Percentiles rank a stretch among this genome's conserved stretches.
phyloP scores from a whole-genome alignment of 2,329 filamentous ascomycete species.

The Phymatotrichopsis omnivora region DNA sequence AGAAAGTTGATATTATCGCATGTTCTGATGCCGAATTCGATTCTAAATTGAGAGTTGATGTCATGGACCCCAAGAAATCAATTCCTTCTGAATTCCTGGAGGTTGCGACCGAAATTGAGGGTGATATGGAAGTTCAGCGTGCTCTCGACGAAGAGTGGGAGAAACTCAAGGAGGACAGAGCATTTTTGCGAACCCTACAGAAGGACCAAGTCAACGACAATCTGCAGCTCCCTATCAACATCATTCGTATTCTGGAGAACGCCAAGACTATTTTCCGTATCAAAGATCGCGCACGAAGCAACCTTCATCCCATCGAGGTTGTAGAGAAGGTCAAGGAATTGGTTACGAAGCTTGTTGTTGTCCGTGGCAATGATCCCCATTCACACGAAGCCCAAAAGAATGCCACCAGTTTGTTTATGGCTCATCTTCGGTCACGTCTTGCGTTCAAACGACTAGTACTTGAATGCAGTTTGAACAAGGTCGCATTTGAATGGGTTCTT shows the following conservation, averaged over 20 bases:
- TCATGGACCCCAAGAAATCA: conserved; percentile 55
- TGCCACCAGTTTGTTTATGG: conserved; percentile 86
- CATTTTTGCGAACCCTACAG: conserved; percentile 50
- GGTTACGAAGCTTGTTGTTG: conserved; percentile 67
- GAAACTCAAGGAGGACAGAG: conserved; percentile 61
- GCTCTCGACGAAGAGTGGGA: conserved; percentile 86
- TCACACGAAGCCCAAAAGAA: conserved; percentile 79
- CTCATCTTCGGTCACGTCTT: conserved; percentile 74
- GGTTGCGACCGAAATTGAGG: conserved; percentile 73
- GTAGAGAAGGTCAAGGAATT: conserved; percentile 68
- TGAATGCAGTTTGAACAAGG: conserved; percentile 73
- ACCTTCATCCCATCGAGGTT: conserved; percentile 78
- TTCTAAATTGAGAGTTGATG: conserved; percentile 72
- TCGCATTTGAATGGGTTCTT: conserved; percentile 84
- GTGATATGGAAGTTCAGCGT: conserved; percentile 77
- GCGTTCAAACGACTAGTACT: conserved; percentile 89
- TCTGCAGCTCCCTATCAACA: conserved; percentile 87
- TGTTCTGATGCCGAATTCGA: conserved; percentile 70
- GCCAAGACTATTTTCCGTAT: conserved; percentile 87
- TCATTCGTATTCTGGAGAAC: conserved; percentile 80
- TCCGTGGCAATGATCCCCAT: conserved; percentile 72
- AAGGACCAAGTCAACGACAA: conserved; percentile 54
- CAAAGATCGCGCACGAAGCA: conserved; percentile 73
- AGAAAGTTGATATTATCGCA: conserved; percentile 76
- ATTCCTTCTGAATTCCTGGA: conserved; percentile 65